phyloP scores from a whole-genome alignment of 495 filamentous ascomycete genomes.

The Geopyxis carbonaria region DNA sequence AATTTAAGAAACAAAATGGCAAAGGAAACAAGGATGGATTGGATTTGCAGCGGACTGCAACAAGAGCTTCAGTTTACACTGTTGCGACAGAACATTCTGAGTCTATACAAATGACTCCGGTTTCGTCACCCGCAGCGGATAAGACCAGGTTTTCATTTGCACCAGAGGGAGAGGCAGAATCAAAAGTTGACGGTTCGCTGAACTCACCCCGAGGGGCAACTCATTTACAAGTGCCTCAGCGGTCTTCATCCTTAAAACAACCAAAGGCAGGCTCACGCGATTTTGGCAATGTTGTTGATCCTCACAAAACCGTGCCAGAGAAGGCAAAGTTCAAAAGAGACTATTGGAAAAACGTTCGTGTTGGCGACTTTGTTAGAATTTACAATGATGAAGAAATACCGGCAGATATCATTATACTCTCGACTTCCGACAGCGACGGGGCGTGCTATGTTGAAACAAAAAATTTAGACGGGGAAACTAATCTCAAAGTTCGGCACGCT shows the following conservation, averaged over 20 bases:
- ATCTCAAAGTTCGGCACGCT: slow-evolving; percentile 86
- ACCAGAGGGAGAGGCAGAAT: too few species aligned
- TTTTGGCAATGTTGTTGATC: slow-evolving; percentile 50
- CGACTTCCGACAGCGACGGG: slow-evolving; percentile 86
- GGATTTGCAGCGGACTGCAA: slow-evolving; percentile 18
- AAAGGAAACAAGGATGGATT: slow-evolving; percentile 6
- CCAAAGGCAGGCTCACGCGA: slow-evolving; percentile 27
- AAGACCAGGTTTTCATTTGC: slow-evolving; percentile 27
- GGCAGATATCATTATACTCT: slow-evolving; percentile 86
- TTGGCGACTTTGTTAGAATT: slow-evolving; percentile 90
- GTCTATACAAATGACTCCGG: slow-evolving; percentile 84
- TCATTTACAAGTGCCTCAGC: slow-evolving; percentile 20
- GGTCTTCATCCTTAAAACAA: slow-evolving; percentile 18
- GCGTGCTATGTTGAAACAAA: slow-evolving; percentile 97
- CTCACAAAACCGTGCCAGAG: slow-evolving; percentile 34
- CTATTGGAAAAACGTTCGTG: slow-evolving; percentile 87
- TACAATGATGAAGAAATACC: slow-evolving; percentile 95
- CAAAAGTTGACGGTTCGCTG: slow-evolving; percentile 9
- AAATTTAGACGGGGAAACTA: slow-evolving; percentile 95
- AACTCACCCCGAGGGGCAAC: slow-evolving; percentile 12
- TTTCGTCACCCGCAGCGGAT: slow-evolving; percentile 60
- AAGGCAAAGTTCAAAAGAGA: slow-evolving; percentile 75
- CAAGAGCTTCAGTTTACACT: slow-evolving; percentile 23
- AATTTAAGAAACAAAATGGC: slow-evolving; percentile 29
- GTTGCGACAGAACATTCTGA: slow-evolving; percentile 24